Conservation (phyloP, 768 basidiomycete genomes). For the Coprinopsis strossmayeri region DNA sequence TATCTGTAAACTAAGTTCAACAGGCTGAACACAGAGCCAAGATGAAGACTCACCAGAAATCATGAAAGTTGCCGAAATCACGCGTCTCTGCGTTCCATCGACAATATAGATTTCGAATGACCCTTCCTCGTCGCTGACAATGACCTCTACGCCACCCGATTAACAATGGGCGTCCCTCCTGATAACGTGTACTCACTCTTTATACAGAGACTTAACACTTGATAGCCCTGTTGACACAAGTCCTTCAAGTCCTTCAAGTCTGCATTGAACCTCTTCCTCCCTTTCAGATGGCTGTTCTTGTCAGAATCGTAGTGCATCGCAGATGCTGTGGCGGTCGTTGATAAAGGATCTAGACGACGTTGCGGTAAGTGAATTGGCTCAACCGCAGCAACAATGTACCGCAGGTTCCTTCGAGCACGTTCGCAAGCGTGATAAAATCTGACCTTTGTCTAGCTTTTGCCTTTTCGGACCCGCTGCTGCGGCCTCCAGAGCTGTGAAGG, state of each 20-base stretch:
- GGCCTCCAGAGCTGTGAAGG: neutral
- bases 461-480: neutral
- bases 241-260: conserved; percentile 45
- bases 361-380: neutral
- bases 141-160: conserved; percentile 11
- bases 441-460: neutral
- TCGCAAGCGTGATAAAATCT: neutral
- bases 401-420: neutral
- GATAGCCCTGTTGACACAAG: conserved; percentile 28
- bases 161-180: neutral
- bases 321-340: conserved; percentile 2
- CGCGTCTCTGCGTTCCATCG: conserved; percentile 25
- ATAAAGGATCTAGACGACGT: neutral
- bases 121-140: conserved; percentile 56
- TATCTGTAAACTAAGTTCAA: conserved; percentile 31
- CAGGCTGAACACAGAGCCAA: neutral
- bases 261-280: conserved; percentile 49
- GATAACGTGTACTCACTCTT: conserved; percentile 28
- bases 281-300: conserved; percentile 44
- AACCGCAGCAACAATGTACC: neutral
- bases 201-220: conserved; percentile 30
- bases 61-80: conserved; percentile 36
- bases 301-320: conserved; percentile 18
- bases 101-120: conserved; percentile 46
- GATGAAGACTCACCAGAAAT: conserved; percentile 36